Conservation (phyloP, 208 protist genomes). For the Acanthamoeba comandoni region DNA sequence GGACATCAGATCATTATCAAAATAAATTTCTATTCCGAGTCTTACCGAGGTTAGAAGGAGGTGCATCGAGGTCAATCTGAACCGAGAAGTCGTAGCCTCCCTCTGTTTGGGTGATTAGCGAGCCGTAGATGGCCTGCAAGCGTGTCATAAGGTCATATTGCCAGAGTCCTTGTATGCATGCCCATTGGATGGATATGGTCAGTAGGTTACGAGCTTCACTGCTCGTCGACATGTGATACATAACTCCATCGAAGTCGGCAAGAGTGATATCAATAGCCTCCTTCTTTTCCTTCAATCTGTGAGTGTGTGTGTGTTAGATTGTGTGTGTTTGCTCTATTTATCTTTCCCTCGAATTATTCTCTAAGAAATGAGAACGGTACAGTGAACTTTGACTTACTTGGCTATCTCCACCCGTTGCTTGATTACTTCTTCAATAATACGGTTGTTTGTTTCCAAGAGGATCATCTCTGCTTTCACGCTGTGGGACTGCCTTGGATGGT, state of each 20-base stretch:
- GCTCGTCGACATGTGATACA: conserved; percentile 80
- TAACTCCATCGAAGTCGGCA: conserved; percentile 87
- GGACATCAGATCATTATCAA: background rate
- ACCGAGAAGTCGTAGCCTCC: conserved; percentile 78
- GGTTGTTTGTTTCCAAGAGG: conserved; percentile 46
- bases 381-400: background rate
- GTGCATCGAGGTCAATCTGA: conserved; percentile 29
- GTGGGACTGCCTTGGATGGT: no score
- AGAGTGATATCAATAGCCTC: conserved; percentile 77
- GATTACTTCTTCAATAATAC: conserved; percentile 42
- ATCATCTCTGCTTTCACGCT: conserved; percentile 20
- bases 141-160: conserved; percentile 39
- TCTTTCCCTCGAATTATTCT: no score
- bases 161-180: conserved; percentile 73
- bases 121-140: conserved; percentile 80
- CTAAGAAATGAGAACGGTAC: no score
- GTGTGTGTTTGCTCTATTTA: no score
- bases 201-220: conserved; percentile 43
- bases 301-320: no score
- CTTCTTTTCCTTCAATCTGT: conserved; percentile 56
- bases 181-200: conserved; percentile 76
- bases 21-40: background rate
- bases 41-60: background rate
- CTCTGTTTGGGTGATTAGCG: conserved; percentile 73
- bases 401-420: background rate